A percentile compares a stretch with the other conserved stretches of the same genome.
Conservation (phyloP, 768 basidiomycete genomes). For the Auriscalpium orientale region DNA sequence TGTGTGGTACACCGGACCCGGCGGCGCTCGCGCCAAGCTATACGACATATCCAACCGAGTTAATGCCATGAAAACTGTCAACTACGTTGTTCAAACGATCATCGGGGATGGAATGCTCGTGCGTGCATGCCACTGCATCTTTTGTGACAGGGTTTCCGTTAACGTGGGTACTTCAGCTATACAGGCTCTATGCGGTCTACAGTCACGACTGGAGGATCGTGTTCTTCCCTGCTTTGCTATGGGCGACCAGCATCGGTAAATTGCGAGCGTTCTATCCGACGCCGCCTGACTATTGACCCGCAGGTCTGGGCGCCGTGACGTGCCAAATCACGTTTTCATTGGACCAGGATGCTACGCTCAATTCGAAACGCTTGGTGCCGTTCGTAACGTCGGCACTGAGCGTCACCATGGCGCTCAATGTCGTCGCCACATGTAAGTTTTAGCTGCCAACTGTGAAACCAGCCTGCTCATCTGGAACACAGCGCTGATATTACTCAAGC, state of each 20-base stretch:
- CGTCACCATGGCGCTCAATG: constrained; percentile 1
- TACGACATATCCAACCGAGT: constrained; percentile 31
- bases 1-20: constrained; percentile 22
- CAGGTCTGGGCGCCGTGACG: constrained; percentile 5
- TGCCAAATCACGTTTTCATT: constrained; percentile 8
- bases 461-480: background rate
- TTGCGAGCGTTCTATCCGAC: constrained; percentile 1
- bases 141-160: background rate
- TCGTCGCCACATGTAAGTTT: background rate
- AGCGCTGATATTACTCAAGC: background rate
- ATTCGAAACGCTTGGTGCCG: background rate
- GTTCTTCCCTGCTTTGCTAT: constrained; percentile 13
- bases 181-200: constrained; percentile 21
- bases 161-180: background rate
- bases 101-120: constrained; percentile 39
- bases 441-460: background rate
- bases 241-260: constrained; percentile 13
- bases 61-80: constrained; percentile 35
- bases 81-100: constrained; percentile 36
- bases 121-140: background rate
- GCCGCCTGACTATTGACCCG: background rate
- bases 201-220: constrained; percentile 14
- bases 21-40: constrained; percentile 27
- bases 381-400: background rate
- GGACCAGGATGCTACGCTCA: background rate